Conservation (phyloP, 345 rosid genomes). For the Capsella bursapastoris region DNA sequence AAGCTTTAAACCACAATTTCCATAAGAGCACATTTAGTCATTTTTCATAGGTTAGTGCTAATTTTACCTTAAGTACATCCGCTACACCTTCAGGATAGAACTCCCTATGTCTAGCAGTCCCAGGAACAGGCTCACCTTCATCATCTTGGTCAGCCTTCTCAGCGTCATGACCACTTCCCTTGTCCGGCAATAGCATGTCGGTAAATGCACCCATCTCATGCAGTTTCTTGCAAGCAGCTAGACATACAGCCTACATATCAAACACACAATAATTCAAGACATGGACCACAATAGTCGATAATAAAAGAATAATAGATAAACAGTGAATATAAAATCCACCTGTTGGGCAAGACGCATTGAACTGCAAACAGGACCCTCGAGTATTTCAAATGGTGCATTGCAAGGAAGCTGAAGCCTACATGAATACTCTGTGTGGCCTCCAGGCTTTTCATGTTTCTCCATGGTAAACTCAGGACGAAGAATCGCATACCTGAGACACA, state of each 20-base stretch:
- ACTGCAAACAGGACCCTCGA: constrained; percentile 89
- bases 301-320: constrained; percentile 1
- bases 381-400: constrained; percentile 96
- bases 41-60: background rate
- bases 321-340: constrained; percentile 47
- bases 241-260: constrained; percentile 84
- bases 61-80: constrained; percentile 67
- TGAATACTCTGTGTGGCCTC: constrained; percentile 87
- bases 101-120: constrained; percentile 98
- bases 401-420: constrained; percentile 99
- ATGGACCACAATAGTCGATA: background rate
- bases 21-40: background rate
- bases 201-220: constrained; percentile 99
- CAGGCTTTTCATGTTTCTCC: constrained; percentile 92
- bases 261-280: constrained; percentile 35
- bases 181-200: constrained; percentile 98
- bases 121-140: constrained; percentile 97
- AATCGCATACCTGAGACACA: constrained; percentile 73
- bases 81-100: constrained; percentile 99
- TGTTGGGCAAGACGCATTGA: constrained; percentile 98
- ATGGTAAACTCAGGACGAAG: constrained; percentile 95
- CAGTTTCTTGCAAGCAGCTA: constrained; percentile 98
- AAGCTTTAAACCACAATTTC: constrained; percentile 14
- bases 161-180: constrained; percentile 88
- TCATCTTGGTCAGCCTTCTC: constrained; percentile 83